These are phyloP conservation scores for Apiotrichum gracile DNA, from an alignment of 1,284 basidiomycete genomes.

Conservation along the genomic window DNA sequence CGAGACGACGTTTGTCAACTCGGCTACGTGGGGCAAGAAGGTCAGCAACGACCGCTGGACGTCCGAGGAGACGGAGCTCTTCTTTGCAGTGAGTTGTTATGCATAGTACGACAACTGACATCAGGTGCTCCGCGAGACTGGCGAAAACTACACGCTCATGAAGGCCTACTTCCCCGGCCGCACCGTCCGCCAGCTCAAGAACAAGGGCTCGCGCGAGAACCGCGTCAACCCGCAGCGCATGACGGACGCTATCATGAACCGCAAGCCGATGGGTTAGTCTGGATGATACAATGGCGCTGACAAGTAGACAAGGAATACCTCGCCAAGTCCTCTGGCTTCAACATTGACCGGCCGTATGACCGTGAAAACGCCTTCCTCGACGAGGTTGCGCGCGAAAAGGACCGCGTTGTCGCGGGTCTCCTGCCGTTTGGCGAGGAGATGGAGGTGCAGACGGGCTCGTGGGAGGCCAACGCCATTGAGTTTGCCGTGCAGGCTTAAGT, in stretches of 20 bases:
- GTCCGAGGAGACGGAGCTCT: conserved; percentile 29
- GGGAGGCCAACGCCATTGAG: neutral
- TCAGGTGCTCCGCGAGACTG: conserved; percentile 36
- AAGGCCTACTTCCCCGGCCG: conserved; percentile 39
- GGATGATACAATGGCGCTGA: neutral
- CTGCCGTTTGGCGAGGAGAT: neutral
- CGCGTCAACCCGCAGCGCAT: conserved; percentile 30
- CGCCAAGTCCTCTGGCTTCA: conserved; percentile 32
- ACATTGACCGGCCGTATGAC: conserved; percentile 23
- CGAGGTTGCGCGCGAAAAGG: conserved; percentile 26
- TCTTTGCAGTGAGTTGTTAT: conserved; percentile 26
- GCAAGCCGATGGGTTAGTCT: conserved; percentile 28
- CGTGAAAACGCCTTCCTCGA: conserved; percentile 27
- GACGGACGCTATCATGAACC: conserved; percentile 32
- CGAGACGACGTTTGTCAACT: conserved; percentile 34
- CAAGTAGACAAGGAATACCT: conserved; percentile 30
- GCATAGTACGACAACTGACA: conserved; percentile 1
- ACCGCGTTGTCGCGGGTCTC: conserved; percentile 8
- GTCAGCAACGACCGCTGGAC: conserved; percentile 27
- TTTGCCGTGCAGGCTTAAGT: neutral
- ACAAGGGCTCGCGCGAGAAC: conserved; percentile 35
- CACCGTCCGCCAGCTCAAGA: conserved; percentile 30
- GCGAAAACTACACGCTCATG: conserved; percentile 41
- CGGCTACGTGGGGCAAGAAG: conserved; percentile 23
- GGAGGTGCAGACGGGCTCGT: conserved; percentile 5